Percentiles rank a stretch among this genome's conserved stretches.
phyloP scores from a whole-genome alignment of 2,329 filamentous ascomycete species.

The Xylaria sp. region DNA sequence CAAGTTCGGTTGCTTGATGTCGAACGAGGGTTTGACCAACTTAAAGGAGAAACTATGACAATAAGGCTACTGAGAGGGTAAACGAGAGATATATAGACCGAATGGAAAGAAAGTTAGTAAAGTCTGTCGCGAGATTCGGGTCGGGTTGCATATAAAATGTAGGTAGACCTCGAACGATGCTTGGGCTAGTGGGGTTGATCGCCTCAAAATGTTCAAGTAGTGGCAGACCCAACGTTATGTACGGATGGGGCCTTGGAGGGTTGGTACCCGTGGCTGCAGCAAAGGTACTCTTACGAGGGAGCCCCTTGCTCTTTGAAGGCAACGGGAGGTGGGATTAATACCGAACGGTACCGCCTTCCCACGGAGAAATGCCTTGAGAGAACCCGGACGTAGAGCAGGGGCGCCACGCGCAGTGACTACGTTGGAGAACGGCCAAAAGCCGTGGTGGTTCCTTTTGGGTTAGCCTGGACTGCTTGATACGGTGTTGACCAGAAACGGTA shows the following conservation, averaged over 20 bases:
- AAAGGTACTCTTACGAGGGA: slow-evolving; percentile 52
- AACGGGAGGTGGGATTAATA: slow-evolving; percentile 61
- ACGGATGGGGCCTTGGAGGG: slow-evolving; percentile 53
- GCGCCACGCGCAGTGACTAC: slow-evolving; percentile 50
- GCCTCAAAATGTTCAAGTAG: slow-evolving; percentile 53
- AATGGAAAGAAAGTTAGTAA: slow-evolving; percentile 36
- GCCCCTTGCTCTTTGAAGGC: slow-evolving; percentile 55
- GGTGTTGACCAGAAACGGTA: slow-evolving; percentile 55
- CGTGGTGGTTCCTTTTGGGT: slow-evolving; percentile 45
- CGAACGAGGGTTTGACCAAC: slow-evolving; percentile 21
- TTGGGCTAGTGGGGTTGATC: slow-evolving; percentile 55
- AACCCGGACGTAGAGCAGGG: slow-evolving; percentile 56
- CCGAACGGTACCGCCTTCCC: slow-evolving; percentile 55
- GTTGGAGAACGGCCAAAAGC: slow-evolving; percentile 42
- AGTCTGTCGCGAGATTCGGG: slow-evolving; percentile 42
- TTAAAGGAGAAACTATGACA: slow-evolving; percentile 20
- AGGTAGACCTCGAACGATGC: slow-evolving; percentile 52
- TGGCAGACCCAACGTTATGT: slow-evolving; percentile 55
- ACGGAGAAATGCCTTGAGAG: slow-evolving; percentile 60
- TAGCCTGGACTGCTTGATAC: slow-evolving; percentile 43
- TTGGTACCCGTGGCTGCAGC: slow-evolving; percentile 53
- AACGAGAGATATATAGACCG: slow-evolving; percentile 40
- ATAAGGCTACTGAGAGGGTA: slow-evolving; percentile 23
- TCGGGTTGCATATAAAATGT: slow-evolving; percentile 53
- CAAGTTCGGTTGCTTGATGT: slow-evolving; percentile 8